Conservation (phyloP, 179 eudicot genomes). For the Silene vulgaris region DNA sequence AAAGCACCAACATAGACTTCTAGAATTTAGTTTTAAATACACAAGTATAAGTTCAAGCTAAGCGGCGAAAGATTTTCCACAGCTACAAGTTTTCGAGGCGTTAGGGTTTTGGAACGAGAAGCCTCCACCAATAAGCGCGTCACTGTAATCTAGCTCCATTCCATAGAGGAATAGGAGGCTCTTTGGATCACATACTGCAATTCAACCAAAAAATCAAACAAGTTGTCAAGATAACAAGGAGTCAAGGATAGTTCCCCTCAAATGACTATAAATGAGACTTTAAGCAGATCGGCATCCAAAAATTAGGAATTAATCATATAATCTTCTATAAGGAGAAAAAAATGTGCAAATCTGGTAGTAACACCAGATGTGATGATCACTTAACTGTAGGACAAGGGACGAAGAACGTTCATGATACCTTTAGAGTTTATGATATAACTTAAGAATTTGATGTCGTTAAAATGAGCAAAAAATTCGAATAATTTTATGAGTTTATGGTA, state of each 20-base stretch:
- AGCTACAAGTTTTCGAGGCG: slow-evolving; percentile 38
- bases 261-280: neutral
- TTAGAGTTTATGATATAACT: neutral
- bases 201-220: neutral
- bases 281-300: neutral
- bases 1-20: neutral
- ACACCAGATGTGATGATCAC: neutral
- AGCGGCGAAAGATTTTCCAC: slow-evolving; percentile 73
- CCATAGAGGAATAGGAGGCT: slow-evolving; percentile 88
- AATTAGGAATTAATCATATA: neutral
- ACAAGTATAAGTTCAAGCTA: slow-evolving; percentile 32
- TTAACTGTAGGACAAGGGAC: neutral
- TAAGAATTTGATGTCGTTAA: neutral
- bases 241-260: neutral
- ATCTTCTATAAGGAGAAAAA: no score
- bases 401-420: neutral
- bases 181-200: slow-evolving; percentile 97
- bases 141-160: slow-evolving; percentile 95
- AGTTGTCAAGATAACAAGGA: neutral
- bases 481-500: neutral
- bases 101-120: slow-evolving; percentile 91
- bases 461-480: neutral
- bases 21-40: slow-evolving; percentile 6
- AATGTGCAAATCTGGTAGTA: neutral
- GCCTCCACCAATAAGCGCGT: slow-evolving; percentile 97